These are phyloP conservation scores for Isoetes taiwanensis DNA, from an alignment of 75 land plant genomes.

Conservation along the genomic window DNA sequence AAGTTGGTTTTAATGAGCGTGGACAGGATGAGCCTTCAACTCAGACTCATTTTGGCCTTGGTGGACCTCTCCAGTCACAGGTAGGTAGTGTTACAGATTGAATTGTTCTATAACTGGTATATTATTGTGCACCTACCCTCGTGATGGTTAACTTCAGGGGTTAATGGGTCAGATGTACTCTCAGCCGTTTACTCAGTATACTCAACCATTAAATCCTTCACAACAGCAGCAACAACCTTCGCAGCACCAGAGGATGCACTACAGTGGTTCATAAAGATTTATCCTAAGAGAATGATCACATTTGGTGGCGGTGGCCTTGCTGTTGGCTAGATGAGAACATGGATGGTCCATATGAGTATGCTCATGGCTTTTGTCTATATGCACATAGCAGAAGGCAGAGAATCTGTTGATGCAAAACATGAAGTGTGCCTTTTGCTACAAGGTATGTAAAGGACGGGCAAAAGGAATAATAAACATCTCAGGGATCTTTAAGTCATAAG, in stretches of 20 bases:
- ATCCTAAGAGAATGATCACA: too few species aligned
- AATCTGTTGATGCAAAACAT: too few species aligned
- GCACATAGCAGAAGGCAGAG: too few species aligned
- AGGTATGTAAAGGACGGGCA: too few species aligned
- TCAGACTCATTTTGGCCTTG: slow-evolving; percentile 65
- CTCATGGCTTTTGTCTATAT: too few species aligned
- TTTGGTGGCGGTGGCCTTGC: too few species aligned
- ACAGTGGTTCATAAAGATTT: slow-evolving; percentile 67
- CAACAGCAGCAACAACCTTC: slow-evolving; percentile 68
- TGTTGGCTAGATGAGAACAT: too few species aligned
- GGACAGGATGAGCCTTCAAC: slow-evolving; percentile 68
- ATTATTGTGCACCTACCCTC: background rate
- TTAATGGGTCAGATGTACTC: slow-evolving; percentile 78
- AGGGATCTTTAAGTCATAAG: too few species aligned
- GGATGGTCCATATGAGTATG: too few species aligned
- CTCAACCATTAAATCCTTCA: slow-evolving; percentile 44
- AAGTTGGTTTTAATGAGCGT: slow-evolving; percentile 66
- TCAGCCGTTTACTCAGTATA: slow-evolving; percentile 82
- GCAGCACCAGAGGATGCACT: slow-evolving; percentile 64
- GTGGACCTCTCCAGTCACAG: slow-evolving; percentile 73
- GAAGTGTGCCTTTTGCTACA: too few species aligned
- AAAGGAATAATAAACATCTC: too few species aligned
- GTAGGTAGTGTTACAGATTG: slow-evolving; percentile 17
- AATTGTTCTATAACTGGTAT: background rate
- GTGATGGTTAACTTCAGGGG: slow-evolving; percentile 23